Percentiles rank a stretch among this genome's conserved stretches.
These are phyloP conservation scores for Bolboschoenus planiculmis DNA, from an alignment of 176 grass and related monocot genomes.

Conservation along the genomic window DNA sequence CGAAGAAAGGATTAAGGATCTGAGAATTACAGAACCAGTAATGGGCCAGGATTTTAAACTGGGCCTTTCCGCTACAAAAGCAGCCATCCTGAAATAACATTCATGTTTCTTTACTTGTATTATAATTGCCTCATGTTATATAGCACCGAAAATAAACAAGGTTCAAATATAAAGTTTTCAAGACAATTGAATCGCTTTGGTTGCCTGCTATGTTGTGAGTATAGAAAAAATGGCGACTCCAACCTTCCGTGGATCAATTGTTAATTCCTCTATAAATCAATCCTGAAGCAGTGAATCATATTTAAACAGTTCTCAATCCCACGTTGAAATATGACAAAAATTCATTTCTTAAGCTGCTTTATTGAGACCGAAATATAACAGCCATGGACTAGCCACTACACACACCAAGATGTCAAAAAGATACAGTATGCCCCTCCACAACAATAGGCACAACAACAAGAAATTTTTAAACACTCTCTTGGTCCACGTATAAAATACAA, in stretches of 20 bases:
- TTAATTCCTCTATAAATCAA: neutral
- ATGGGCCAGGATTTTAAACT: neutral
- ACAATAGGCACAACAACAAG: neutral
- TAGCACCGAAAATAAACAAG: neutral
- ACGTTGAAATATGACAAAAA: neutral
- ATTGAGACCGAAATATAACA: conserved; percentile 6
- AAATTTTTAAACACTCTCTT: neutral
- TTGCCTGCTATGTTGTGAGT: too few species aligned
- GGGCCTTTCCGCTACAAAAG: neutral
- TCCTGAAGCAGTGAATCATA: neutral
- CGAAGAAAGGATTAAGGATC: neutral
- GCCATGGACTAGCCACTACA: neutral
- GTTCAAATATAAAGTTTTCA: too few species aligned
- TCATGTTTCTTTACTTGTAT: neutral
- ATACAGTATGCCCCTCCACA: neutral
- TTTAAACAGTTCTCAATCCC: neutral
- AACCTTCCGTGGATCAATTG: neutral
- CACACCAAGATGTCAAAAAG: neutral
- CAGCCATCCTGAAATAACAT: neutral
- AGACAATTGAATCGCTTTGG: neutral
- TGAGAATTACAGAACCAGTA: neutral
- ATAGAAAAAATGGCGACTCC: too few species aligned
- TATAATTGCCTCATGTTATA: too few species aligned
- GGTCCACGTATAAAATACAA: conserved; percentile 6
- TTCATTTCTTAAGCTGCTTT: neutral